phyloP scores from a whole-genome alignment of 305 asterid genomes.

The Petunia hybrid region DNA sequence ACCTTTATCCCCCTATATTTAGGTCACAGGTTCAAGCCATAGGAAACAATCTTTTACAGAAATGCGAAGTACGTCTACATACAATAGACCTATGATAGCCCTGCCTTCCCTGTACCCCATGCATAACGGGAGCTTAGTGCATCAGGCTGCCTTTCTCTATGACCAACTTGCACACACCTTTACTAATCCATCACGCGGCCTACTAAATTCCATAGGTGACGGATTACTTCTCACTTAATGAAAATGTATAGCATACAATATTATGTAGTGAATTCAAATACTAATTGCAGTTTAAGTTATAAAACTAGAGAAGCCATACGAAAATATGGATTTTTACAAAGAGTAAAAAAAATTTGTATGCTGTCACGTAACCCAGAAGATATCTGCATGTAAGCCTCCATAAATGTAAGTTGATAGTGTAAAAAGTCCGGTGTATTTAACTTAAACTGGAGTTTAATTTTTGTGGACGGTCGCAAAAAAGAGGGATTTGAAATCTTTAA shows the following conservation, averaged over 20 bases:
- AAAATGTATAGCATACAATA: constrained; percentile 10
- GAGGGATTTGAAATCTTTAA: no score
- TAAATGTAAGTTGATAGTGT: no score
- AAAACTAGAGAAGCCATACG: background rate
- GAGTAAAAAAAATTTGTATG: background rate
- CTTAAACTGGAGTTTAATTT: no score
- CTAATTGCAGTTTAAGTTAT: background rate
- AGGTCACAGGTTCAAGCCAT: background rate
- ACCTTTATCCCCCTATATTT: background rate
- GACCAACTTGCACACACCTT: background rate
- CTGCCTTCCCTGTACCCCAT: background rate
- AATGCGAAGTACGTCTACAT: background rate
- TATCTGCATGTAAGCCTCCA: no score
- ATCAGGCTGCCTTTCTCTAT: background rate
- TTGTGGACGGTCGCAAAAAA: no score
- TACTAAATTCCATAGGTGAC: no score
- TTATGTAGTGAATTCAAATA: background rate
- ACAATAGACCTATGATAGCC: background rate
- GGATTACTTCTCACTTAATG: no score
- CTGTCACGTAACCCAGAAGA: no score
- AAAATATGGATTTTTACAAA: background rate
- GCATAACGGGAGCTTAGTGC: background rate
- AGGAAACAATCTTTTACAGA: background rate
- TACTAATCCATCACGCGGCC: background rate
- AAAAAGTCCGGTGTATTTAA: no score